A percentile compares a stretch with the other conserved stretches of the same genome.
Evolutionary conservation across 1,284 basidiomycete genomes (phyloP).

Genomic region (Grifola frondosa): DNA sequence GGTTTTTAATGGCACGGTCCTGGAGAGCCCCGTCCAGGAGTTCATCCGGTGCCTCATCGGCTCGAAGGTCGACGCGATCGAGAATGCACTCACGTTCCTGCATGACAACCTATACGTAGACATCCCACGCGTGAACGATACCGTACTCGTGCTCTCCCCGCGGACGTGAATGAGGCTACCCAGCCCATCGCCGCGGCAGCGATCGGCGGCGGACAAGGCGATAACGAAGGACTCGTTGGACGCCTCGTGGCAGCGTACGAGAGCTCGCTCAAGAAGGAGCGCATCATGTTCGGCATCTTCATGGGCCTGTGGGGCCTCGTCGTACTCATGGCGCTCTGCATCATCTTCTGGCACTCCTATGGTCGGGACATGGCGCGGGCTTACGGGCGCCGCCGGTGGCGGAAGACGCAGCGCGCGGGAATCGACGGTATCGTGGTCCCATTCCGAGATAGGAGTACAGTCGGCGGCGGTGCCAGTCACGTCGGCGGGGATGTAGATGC

Average conservation of each 20-base stretch:
- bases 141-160: conserved; percentile 73
- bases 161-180: conserved; percentile 71
- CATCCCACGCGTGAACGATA: conserved; percentile 72
- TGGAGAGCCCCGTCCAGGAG: conserved; percentile 79
- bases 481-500: conserved; percentile 10
- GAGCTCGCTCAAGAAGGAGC: conserved; percentile 72
- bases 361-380: conserved; percentile 46
- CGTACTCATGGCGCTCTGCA: conserved; percentile 65
- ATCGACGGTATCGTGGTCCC: conserved; percentile 45
- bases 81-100: conserved; percentile 88
- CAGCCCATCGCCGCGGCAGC: conserved; percentile 80
- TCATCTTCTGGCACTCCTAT: conserved; percentile 70
- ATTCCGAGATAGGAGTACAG: conserved; percentile 30
- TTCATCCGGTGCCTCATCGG: conserved; percentile 91
- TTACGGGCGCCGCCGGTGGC: conserved; percentile 49
- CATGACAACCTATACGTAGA: conserved; percentile 83
- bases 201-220: conserved; percentile 58
- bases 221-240: conserved; percentile 66
- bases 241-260: conserved; percentile 75
- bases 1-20: conserved; percentile 81
- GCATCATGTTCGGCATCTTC: conserved; percentile 80
- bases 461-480: conserved; percentile 1
- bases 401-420: conserved; percentile 49
- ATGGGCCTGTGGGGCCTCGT: conserved; percentile 79
- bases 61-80: conserved; percentile 83